phyloP scores from a whole-genome alignment of 345 rosid genomes.

The Hypericum perforatum region DNA sequence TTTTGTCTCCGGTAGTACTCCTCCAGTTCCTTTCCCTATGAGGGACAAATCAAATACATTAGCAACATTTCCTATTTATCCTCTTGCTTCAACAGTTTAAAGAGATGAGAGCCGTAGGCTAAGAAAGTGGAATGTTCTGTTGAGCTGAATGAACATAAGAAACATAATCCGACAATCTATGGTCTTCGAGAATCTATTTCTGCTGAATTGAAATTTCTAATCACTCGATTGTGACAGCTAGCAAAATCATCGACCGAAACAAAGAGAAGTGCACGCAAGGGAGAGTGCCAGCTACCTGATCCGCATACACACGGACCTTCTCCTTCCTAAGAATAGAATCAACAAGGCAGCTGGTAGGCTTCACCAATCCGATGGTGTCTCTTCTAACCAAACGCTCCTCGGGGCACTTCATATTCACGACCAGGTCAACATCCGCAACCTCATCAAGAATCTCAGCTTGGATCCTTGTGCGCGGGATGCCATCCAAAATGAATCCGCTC shows the following conservation, averaged over 20 bases:
- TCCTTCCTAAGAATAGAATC: conserved; percentile 37
- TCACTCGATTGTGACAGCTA: no score
- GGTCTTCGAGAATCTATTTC: no score
- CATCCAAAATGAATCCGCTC: conserved; percentile 88
- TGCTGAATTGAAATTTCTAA: no score
- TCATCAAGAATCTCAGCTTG: conserved; percentile 90
- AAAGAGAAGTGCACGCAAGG: neutral
- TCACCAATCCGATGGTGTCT: conserved; percentile 14
- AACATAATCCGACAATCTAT: no score
- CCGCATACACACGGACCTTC: conserved; percentile 30
- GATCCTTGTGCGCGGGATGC: conserved; percentile 69
- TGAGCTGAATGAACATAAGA: no score
- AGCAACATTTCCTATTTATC: neutral
- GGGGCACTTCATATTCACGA: conserved; percentile 60
- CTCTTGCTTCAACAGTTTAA: no score
- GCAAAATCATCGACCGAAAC: no score
- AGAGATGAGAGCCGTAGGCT: no score
- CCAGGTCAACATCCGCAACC: conserved; percentile 72
- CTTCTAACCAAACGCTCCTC: conserved; percentile 33
- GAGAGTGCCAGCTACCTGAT: conserved; percentile 36
- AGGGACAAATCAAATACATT: neutral
- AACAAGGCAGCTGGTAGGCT: conserved; percentile 25
- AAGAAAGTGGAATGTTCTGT: no score
- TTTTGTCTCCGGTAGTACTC: conserved; percentile 69
- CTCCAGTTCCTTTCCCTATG: conserved; percentile 68